These are phyloP conservation scores for Carex arenaria DNA, from an alignment of 202 grass and related monocot genomes.

Conservation along the genomic window DNA sequence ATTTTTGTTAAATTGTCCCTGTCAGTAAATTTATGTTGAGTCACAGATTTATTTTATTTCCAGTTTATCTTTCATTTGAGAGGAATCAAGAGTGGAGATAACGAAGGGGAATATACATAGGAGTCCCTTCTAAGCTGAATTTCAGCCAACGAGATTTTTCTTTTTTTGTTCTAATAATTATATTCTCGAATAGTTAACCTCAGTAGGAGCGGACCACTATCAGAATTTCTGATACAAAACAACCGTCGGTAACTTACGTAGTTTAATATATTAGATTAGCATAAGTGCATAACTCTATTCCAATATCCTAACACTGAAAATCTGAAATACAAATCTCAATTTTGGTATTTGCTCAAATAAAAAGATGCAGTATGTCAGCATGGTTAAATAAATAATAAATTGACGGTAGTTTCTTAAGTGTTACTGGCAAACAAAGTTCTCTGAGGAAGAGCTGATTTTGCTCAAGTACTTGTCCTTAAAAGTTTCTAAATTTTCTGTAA, in stretches of 20 bases:
- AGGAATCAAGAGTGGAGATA: background rate
- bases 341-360: background rate
- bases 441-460: background rate
- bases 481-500: background rate
- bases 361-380: background rate
- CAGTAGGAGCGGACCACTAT: background rate
- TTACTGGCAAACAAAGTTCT: background rate
- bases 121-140: background rate
- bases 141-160: background rate
- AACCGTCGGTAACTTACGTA: background rate
- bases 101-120: background rate
- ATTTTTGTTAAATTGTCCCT: background rate
- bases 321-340: background rate
- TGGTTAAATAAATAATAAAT: background rate
- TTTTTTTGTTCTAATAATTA: background rate
- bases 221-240: background rate
- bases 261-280: background rate
- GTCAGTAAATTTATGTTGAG: background rate
- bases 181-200: background rate
- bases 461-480: background rate
- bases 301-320: background rate
- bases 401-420: background rate
- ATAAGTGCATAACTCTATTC: background rate
- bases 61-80: constrained; percentile 4
- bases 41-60: background rate